Evolutionary conservation across 148 eudicot genomes (phyloP), one percentile per base, ranked within the genome.

Genomic region (Dianthus caryophyllus): DNA sequence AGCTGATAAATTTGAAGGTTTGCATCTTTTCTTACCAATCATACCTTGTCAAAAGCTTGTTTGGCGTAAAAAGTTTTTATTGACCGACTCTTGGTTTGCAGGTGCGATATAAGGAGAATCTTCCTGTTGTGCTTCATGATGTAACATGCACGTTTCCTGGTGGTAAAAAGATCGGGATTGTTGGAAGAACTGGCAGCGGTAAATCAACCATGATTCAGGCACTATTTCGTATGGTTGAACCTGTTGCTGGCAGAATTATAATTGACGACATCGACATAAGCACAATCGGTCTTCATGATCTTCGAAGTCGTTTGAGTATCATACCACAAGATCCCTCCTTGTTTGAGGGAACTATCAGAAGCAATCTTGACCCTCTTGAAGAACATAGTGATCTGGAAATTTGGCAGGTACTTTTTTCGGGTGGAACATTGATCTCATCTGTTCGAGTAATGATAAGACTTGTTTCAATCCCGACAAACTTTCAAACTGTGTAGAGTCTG

Each of bases 181-280:
- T 93, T 60, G 98, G 98, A 44, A 91, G 98, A 22, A 93, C 98
- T 43, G 98, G 98, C 51, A 89, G 98, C 82, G 98, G 98, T 4
- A 93, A 93, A 78, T 90, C 98, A 39, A 90, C 98, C 73, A 57
- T 93, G 74, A 89, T 93, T 68, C 98, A 93, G 68, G 89, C 98
- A 60, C 67, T 93, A 47, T 93, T 93, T 72, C 88, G 98, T 65
- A 73, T 89, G 86, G 77, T 93, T 62, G 96, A 89, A 80, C 96
- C 98, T 46, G 83, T 65, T 31, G 82, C 84, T 73, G 98, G 98
- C 47, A 86, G 82, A 68, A 89, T 93, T 61, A 79, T 93, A 10
- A 90, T 93, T 25, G 98, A 93, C 77, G 70, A 82, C 73, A 82
- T 90, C 71, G 93, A 93, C 73, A 87, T 93, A 52, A 77, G 87